A percentile compares a stretch with the other conserved stretches of the same genome.
Conservation (phyloP, 2,329 filamentous ascomycete species). For the Plectosphaerella cucumerina region DNA sequence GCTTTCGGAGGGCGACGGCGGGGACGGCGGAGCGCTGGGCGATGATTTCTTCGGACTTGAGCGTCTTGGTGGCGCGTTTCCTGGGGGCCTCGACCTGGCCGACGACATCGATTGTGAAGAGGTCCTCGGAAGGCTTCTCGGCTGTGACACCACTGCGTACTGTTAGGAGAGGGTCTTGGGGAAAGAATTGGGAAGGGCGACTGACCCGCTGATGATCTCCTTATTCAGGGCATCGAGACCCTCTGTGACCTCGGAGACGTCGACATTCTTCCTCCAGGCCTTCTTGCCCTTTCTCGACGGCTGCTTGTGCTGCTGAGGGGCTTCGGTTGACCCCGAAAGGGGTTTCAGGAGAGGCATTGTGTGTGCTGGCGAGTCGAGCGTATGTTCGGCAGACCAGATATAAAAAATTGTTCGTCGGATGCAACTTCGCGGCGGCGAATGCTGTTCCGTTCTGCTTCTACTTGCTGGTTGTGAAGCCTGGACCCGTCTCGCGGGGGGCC, state of each 20-base stretch:
- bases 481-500: background rate
- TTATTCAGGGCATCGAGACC: constrained; percentile 82
- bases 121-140: constrained; percentile 76
- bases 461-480: background rate
- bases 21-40: constrained; percentile 77
- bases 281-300: constrained; percentile 96
- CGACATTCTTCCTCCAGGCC: constrained; percentile 97
- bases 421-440: too few species aligned
- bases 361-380: background rate
- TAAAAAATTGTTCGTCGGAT: constrained; percentile 1
- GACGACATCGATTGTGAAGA: constrained; percentile 77
- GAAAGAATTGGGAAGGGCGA: constrained; percentile 9
- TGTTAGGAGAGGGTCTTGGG: background rate
- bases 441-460: background rate
- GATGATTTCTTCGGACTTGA: constrained; percentile 92
- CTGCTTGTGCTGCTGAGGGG: constrained; percentile 80
- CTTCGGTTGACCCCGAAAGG: constrained; percentile 45
- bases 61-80: constrained; percentile 66
- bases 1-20: constrained; percentile 74
- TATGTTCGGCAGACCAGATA: background rate
- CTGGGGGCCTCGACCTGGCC: constrained; percentile 67
- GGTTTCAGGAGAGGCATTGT: constrained; percentile 52
- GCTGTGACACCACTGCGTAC: constrained; percentile 69
- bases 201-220: constrained; percentile 83
- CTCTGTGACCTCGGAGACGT: constrained; percentile 78